Conservation (phyloP, 441 rosid species). For the Viola pubescens region DNA sequence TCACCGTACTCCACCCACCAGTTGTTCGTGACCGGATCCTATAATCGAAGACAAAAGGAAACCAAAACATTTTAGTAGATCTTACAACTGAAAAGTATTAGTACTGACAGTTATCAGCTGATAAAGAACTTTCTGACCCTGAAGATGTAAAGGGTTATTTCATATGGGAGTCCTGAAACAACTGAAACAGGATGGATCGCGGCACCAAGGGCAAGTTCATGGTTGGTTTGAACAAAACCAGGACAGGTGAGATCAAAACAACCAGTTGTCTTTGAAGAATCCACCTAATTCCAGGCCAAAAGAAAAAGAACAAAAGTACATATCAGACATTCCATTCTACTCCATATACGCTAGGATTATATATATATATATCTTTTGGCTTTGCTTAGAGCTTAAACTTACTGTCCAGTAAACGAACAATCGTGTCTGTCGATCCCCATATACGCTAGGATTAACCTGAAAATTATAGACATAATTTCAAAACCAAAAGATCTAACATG, state of each 20-base stretch:
- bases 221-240: slow-evolving; percentile 64
- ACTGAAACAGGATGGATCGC: slow-evolving; percentile 50
- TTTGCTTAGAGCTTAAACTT: slow-evolving; percentile 16
- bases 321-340: neutral
- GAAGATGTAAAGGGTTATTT: slow-evolving; percentile 36
- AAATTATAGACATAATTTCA: neutral
- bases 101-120: neutral
- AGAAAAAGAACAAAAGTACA: neutral
- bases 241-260: slow-evolving; percentile 70
- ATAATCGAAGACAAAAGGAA: neutral
- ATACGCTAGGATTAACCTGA: slow-evolving; percentile 63
- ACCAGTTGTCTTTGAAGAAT: slow-evolving; percentile 46
- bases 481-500: no score
- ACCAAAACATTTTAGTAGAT: no score
- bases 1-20: slow-evolving; percentile 57
- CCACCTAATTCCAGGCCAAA: slow-evolving; percentile 28
- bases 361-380: neutral
- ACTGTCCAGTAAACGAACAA: slow-evolving; percentile 64
- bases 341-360: neutral
- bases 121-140: slow-evolving; percentile 26
- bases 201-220: slow-evolving; percentile 50
- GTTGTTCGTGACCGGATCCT: slow-evolving; percentile 51
- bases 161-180: slow-evolving; percentile 28
- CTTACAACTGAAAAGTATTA: neutral
- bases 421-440: slow-evolving; percentile 50